Conservation (phyloP, 202 grass and related monocot genomes). For the Zizania palustris region DNA sequence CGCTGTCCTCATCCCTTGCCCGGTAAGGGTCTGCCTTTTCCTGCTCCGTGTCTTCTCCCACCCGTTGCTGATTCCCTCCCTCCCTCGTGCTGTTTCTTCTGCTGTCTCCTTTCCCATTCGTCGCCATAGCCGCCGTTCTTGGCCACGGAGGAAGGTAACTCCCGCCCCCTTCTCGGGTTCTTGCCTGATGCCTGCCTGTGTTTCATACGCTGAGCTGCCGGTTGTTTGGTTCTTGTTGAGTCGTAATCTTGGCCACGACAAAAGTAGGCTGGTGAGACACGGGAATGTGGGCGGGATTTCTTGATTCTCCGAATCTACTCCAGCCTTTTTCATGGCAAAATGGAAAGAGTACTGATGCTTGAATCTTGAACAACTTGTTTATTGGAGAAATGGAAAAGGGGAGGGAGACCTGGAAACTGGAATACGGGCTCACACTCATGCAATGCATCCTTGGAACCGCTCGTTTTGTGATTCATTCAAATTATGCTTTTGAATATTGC, state of each 20-base stretch:
- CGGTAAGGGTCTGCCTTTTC: no score
- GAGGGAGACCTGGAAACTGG: neutral
- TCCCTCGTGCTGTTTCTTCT: neutral
- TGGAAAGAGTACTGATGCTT: conserved; percentile 15
- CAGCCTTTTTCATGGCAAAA: neutral
- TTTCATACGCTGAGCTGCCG: conserved; percentile 21
- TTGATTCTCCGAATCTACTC: conserved; percentile 33
- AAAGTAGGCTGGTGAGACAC: neutral
- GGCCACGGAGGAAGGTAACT: neutral
- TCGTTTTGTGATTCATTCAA: conserved; percentile 25
- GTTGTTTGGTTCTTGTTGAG: neutral
- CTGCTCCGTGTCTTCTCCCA: neutral
- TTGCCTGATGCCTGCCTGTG: neutral
- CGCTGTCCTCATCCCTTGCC: conserved; percentile 17
- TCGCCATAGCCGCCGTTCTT: conserved; percentile 40
- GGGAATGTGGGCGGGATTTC: conserved; percentile 8
- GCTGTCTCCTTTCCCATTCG: neutral
- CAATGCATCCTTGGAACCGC: neutral
- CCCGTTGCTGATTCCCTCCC: conserved; percentile 10
- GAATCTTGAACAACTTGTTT: conserved; percentile 17
- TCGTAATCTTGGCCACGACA: neutral
- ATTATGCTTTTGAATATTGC: neutral
- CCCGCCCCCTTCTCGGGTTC: neutral
- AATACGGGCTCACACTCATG: neutral
- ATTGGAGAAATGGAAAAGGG: conserved; percentile 1